These are phyloP conservation scores for Houttuynia cordata DNA, from an alignment of 164 flowering plant genomes.

Conservation along the genomic window DNA sequence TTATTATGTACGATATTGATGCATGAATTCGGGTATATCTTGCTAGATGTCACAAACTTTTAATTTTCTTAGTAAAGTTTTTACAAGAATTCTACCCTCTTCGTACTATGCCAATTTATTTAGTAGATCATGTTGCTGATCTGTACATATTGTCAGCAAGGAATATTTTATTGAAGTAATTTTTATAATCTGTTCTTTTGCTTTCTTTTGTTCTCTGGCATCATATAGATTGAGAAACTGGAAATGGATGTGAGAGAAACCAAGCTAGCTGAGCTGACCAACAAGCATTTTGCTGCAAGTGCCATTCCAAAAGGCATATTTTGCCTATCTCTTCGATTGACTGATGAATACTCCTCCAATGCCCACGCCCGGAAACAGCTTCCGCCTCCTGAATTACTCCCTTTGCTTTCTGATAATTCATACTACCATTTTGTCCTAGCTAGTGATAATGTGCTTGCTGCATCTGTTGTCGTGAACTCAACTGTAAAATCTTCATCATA, in stretches of 20 bases:
- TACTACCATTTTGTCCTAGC: slow-evolving; percentile 76
- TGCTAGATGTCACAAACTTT: no score
- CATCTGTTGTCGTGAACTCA: slow-evolving; percentile 89
- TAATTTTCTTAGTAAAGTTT: background rate
- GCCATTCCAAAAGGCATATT: slow-evolving; percentile 87
- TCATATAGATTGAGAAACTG: slow-evolving; percentile 68
- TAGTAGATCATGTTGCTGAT: background rate
- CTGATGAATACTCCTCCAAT: slow-evolving; percentile 96
- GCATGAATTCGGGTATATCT: no score
- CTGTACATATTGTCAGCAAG: background rate
- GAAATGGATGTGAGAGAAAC: slow-evolving; percentile 76
- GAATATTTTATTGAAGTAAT: background rate
- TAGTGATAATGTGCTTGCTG: slow-evolving; percentile 94
- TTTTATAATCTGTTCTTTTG: background rate
- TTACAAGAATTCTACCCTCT: background rate
- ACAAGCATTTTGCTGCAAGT: slow-evolving; percentile 94
- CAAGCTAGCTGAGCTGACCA: slow-evolving; percentile 76
- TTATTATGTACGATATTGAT: no score
- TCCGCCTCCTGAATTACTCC: slow-evolving; percentile 92
- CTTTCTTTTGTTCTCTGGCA: background rate
- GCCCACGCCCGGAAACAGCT: slow-evolving; percentile 91
- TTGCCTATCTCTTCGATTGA: slow-evolving; percentile 84
- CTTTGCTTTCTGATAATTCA: slow-evolving; percentile 77
- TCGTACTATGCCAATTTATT: background rate
- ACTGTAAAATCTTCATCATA: slow-evolving; percentile 55